Evolutionary conservation across 306 rosid species (phyloP), one percentile per base, ranked within the genome.

Genomic region (Vicia faba): DNA sequence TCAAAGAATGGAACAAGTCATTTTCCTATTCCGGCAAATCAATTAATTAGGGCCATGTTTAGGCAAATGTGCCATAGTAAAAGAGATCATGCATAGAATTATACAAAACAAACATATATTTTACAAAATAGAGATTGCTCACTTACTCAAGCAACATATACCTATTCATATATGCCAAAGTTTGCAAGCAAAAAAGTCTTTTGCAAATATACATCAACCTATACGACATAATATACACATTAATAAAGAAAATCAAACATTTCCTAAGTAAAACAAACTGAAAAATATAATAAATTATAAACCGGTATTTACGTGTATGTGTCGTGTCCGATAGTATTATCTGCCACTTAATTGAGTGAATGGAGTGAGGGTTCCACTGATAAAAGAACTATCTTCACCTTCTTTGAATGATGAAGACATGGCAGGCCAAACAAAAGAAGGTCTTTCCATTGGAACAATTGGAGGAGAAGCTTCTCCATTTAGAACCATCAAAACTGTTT

Each of bases 341-440:
- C 95, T 79, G 28, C 87, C 88, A 12, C 73, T 39, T 66, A 85
- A 8, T 14, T 76, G 75, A 64, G 84, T 60, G 72, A 83, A 64
- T 5, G 84, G 69, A 40, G 69, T 60, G 46, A 76, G 26, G 31
- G 71, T 53, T 35, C 72, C 68, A 2, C 15, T 54, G 14, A 53
- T 44, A 5, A 72, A 25, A 15, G 77, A 59, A n/a, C 1, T 7
- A 31, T 77, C 80, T 7, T 51, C 36, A n/a, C 43, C 74, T 14
- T 45, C 71, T 36, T 79, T 74, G 74, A 85, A 78, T 0, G 85
- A 80, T 9, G 82, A 84, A 18, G 91, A 87, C 81, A 80, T 50
- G 9, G 87, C 81, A 7, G 95, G 95, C 95, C 92, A 91, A 54
- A 86, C 84, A 68, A 86, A 91, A 48, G 79, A 74, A 46, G 95